Evolutionary conservation across 208 protist species (phyloP), one percentile per base, ranked within the genome.

Genomic region (Trypanosomatidae sp.): DNA sequence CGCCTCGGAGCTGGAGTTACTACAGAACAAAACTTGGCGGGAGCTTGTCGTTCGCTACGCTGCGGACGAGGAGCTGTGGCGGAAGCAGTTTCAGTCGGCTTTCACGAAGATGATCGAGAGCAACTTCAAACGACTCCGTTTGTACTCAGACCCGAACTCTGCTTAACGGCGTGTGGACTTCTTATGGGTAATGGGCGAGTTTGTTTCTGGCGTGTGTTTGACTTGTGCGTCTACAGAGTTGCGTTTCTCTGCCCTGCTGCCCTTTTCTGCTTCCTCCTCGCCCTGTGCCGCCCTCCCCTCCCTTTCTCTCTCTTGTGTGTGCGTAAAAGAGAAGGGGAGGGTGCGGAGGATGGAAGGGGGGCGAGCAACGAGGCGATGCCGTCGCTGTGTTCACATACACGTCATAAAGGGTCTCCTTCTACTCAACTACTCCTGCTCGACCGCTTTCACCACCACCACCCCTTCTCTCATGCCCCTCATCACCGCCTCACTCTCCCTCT

Each of bases 51-150:
- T 81, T 22, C 58, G 74, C 19, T 96, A 86, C 59, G 85, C 87
- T 33, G 69, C 68, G n/a, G 84, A 96, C 69, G 80, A 91, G 46
- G 79, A 69, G 17, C 81, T 82, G 70, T 96, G 91, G 91, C 43
- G 69, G 58, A 67, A 69, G 17, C 73, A 82, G 10, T 96, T 96
- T 73, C 76, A 88, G 70, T 80, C 76, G 0, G 91, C 73, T 22
- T 91, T 93, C 50, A 88, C 78, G 5, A 96, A 95, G 70, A 91
- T 96, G 87, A 83, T 96, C 28, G 87, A 96, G 25, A 84, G 87
- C 71, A 82, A 96, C 56, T 94, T 96, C 69, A 84, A 80, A 53
- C 82, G 86, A 33, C 80, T 95, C 7, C 89, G 89, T n/a, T 71
- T 81, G 33, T 95, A 93, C 76, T 78, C 81, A 1, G 80, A 84